These are phyloP conservation scores for Pseudocercospora fuligena DNA, from an alignment of 2,329 filamentous ascomycete species.

Conservation along the genomic window DNA sequence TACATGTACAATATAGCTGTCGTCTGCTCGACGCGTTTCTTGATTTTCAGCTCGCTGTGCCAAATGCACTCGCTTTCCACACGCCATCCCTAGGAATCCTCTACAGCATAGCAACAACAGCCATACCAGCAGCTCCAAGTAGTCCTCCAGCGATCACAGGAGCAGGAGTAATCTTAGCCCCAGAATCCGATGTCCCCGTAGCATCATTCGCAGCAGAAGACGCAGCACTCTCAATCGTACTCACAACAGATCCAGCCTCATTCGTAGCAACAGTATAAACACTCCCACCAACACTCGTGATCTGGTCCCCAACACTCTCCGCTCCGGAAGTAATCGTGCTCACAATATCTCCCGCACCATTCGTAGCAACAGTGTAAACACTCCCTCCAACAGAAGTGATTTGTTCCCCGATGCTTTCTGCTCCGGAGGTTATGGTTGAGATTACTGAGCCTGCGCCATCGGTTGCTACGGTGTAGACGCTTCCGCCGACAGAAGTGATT, in stretches of 20 bases:
- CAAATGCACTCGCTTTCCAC: neutral
- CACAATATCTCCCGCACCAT: constrained; percentile 22
- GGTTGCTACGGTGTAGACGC: constrained; percentile 20
- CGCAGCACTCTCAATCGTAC: constrained; percentile 18
- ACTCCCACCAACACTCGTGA: constrained; percentile 20
- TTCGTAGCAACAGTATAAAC: constrained; percentile 24
- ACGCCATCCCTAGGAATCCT: neutral
- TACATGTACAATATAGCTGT: neutral
- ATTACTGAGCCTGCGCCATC: constrained; percentile 16
- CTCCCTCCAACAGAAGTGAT: constrained; percentile 21
- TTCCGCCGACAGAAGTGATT: constrained; percentile 19
- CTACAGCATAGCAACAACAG: constrained; percentile 38
- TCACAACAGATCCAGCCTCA: constrained; percentile 25
- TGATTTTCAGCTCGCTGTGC: neutral
- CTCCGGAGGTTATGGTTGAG: constrained; percentile 19
- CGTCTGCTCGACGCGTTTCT: neutral
- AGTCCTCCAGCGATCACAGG: constrained; percentile 37
- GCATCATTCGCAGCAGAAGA: constrained; percentile 14
- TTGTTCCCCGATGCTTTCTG: constrained; percentile 4
- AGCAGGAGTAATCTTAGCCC: constrained; percentile 31
- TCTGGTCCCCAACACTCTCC: neutral
- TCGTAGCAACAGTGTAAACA: constrained; percentile 24
- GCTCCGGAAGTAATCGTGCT: constrained; percentile 30
- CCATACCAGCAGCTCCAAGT: constrained; percentile 37
- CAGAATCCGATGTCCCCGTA: constrained; percentile 18